phyloP scores from a whole-genome alignment of 352 stramenopile species.

The Globisporangium paddicum region DNA sequence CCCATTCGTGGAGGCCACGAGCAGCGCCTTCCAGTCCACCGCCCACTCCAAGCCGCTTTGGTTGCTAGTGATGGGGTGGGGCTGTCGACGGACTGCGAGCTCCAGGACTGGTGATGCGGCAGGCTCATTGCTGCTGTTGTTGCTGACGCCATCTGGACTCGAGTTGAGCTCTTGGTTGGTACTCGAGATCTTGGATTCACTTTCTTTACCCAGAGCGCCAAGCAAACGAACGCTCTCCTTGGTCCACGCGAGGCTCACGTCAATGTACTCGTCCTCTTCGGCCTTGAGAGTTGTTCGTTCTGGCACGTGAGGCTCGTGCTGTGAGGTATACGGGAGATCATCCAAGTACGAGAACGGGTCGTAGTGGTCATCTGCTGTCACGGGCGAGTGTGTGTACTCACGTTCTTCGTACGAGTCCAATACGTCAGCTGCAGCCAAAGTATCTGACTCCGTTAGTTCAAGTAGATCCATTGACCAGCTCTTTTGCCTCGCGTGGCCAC shows the following conservation, averaged over 20 bases:
- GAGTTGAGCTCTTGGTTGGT: neutral
- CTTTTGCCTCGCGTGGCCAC: too few species aligned
- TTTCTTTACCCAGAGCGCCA: neutral
- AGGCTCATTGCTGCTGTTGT: neutral
- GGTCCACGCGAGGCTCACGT: constrained; percentile 9
- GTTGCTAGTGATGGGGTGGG: too few species aligned
- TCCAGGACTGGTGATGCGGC: neutral
- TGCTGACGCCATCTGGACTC: neutral
- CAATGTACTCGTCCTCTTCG: constrained; percentile 7
- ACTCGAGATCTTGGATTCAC: neutral
- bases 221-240: neutral
- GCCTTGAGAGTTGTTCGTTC: neutral
- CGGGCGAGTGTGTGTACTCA: neutral
- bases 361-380: neutral
- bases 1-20: constrained; percentile 20
- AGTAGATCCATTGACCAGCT: neutral
- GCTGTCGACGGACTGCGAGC: neutral
- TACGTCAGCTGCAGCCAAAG: neutral
- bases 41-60: neutral
- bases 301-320: neutral
- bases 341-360: constrained; percentile 11
- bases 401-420: neutral
- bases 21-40: constrained; percentile 7
- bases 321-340: neutral
- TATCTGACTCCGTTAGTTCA: neutral